These are phyloP conservation scores for Globisporangium nagaii DNA, from an alignment of 352 stramenopile genomes.

Conservation along the genomic window DNA sequence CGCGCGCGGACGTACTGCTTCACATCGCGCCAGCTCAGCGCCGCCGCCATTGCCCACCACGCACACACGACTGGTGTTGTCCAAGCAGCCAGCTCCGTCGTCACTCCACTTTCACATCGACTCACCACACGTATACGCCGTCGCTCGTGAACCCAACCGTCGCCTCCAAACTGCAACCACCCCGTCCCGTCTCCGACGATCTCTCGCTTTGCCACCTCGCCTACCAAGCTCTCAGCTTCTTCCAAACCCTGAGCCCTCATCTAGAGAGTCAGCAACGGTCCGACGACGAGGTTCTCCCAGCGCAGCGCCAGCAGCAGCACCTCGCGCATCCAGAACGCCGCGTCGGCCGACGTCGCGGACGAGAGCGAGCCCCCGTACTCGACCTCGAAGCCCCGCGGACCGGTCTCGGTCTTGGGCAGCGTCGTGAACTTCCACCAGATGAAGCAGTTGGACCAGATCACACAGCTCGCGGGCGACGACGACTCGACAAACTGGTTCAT, in stretches of 20 bases:
- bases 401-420: conserved; percentile 24
- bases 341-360: conserved; percentile 30
- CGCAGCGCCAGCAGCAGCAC: conserved; percentile 44
- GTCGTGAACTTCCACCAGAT: conserved; percentile 63
- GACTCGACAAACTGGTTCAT: conserved; percentile 17
- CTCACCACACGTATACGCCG: no score
- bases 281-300: conserved; percentile 51
- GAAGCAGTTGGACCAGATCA: conserved; percentile 63
- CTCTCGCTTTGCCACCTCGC: no score
- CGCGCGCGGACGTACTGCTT: neutral
- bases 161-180: no score
- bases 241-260: no score
- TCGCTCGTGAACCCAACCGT: no score
- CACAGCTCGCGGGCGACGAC: conserved; percentile 15
- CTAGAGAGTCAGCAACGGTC: conserved; percentile 31
- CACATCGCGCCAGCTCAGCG: neutral
- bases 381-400: conserved; percentile 36
- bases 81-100: no score
- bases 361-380: conserved; percentile 48
- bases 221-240: neutral
- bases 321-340: conserved; percentile 55
- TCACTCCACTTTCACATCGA: neutral
- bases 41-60: neutral
- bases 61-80: neutral
- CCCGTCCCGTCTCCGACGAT: conserved; percentile 2